Evolutionary conservation across 2,329 filamentous ascomycete species (phyloP).

Genomic region (Aspergillus alliaceus): DNA sequence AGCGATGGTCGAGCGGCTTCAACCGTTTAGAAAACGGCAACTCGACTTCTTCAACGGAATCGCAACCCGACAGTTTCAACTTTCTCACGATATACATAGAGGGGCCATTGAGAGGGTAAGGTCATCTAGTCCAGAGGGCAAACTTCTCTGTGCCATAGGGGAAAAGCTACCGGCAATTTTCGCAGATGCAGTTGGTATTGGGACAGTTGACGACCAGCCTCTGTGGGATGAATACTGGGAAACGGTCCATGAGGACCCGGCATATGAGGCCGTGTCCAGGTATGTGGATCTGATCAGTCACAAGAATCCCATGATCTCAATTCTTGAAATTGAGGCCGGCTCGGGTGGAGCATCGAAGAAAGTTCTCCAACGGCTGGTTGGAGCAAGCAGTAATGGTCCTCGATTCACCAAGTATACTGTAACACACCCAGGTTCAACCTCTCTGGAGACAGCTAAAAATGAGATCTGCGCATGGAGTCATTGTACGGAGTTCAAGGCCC

Average conservation of each 20-base stretch:
- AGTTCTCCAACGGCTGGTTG: conserved; percentile 8
- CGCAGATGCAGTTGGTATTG: not conserved
- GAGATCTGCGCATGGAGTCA: conserved; percentile 10
- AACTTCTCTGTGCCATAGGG: conserved; percentile 11
- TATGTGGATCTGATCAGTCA: conserved; percentile 21
- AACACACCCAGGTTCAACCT: conserved; percentile 1
- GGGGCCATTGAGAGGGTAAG: not conserved
- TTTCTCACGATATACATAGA: not conserved
- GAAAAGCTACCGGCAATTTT: conserved; percentile 9
- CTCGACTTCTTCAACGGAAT: not conserved
- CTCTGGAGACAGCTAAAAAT: not conserved
- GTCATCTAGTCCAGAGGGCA: conserved; percentile 2
- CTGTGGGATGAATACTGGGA: conserved; percentile 7
- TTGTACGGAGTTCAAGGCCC: conserved; percentile 5
- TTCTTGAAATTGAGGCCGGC: conserved; percentile 24
- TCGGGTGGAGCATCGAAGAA: conserved; percentile 9
- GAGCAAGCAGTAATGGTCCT: not conserved
- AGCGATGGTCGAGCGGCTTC: not conserved
- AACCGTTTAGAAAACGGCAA: not conserved
- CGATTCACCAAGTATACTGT: conserved; percentile 18
- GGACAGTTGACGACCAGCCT: not conserved
- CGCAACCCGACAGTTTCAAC: not conserved
- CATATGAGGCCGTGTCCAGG: conserved; percentile 9
- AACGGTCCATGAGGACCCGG: not conserved
- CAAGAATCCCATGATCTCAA: conserved; percentile 23